phyloP scores from a whole-genome alignment of 1,284 basidiomycete species.

The Blastosporella zonata region DNA sequence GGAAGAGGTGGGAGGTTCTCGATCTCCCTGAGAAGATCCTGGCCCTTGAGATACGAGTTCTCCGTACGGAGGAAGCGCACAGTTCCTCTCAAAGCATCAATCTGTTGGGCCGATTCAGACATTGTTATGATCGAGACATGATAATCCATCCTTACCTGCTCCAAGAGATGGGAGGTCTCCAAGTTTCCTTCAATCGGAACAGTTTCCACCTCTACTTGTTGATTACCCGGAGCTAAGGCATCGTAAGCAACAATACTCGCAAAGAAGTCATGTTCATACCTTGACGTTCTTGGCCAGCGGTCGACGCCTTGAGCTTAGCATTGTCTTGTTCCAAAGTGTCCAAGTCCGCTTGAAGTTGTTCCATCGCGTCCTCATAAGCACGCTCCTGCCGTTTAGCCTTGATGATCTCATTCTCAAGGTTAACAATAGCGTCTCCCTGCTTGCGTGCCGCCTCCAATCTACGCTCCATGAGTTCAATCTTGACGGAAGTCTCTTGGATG shows the following conservation, averaged over 20 bases:
- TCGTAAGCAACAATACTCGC: neutral
- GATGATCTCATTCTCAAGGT: slow-evolving; percentile 77
- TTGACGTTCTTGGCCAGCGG: slow-evolving; percentile 63
- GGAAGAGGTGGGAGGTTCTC: slow-evolving; percentile 67
- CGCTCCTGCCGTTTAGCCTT: slow-evolving; percentile 86
- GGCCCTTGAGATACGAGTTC: slow-evolving; percentile 89
- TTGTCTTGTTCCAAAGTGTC: slow-evolving; percentile 88
- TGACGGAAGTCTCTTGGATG: slow-evolving; percentile 87
- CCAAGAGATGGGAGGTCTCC: slow-evolving; percentile 81
- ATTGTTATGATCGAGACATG: slow-evolving; percentile 5
- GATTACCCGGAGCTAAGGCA: slow-evolving; percentile 43
- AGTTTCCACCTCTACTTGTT: slow-evolving; percentile 57
- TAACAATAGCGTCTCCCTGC: slow-evolving; percentile 79
- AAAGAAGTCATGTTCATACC: slow-evolving; percentile 38
- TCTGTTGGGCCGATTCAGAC: slow-evolving; percentile 39
- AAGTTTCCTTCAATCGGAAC: slow-evolving; percentile 71
- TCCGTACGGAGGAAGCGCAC: slow-evolving; percentile 88
- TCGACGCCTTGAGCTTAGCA: slow-evolving; percentile 70
- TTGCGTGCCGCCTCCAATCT: slow-evolving; percentile 89
- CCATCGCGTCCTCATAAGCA: slow-evolving; percentile 90
- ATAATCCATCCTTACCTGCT: slow-evolving; percentile 56
- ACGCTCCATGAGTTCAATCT: slow-evolving; percentile 92
- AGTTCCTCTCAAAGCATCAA: slow-evolving; percentile 87
- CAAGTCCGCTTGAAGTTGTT: slow-evolving; percentile 86
- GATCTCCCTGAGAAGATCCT: slow-evolving; percentile 83